Base-by-base conservation (phyloP, 23 red algal species). In the Chondrus crispus region DNA sequence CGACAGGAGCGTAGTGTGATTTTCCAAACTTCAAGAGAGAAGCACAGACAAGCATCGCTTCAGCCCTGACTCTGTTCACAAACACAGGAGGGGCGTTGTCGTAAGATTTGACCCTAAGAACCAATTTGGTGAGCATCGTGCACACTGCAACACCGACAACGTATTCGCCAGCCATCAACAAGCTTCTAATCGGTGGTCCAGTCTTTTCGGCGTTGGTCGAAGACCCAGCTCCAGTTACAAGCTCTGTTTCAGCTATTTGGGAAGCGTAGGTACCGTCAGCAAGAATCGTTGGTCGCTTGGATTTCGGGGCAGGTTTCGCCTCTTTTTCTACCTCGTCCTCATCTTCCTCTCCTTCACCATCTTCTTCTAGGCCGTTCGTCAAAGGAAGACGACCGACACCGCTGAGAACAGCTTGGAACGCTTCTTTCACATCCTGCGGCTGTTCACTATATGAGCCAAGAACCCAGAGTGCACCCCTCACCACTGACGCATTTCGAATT, bases 211-310 rank as follows among this genome's bases (percentile, higher is more conserved):
- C 55, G 7, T 62, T 53, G 3, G 37, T 76, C 26, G 46, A 50
- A n/a, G 66, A 45, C 44, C 52, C 81, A 2, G 79, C 82, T 26
- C 43, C 86, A 50, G 44, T 33, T 44, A 19, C 78, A n/a, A 63
- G 42, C 44, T 86, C 66, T 18, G 62, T 77, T 40, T 88, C 73
- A 42, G 83, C 90, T n/a, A 54, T 93, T 49, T 99, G 93, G 16
- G 97, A 87, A 13, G 97, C 97, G 70, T 99, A 99, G 19, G 97
- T 99, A 33, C 97, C 97, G 83, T 99, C 97, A 24, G 91, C 82
- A 50, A 99, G 85, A 5, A 99, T 90, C 47, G 78, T 82, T 2
- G 97, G 92, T 30, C 92, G 92, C 62, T 38, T 70, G 8, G 78
- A 20, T 18, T 60, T 60, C 29, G 12, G 66, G 24, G 36, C 52